These are phyloP conservation scores for Pelomyxa schiedti DNA, from an alignment of 78 protist genomes.

Conservation along the genomic window DNA sequence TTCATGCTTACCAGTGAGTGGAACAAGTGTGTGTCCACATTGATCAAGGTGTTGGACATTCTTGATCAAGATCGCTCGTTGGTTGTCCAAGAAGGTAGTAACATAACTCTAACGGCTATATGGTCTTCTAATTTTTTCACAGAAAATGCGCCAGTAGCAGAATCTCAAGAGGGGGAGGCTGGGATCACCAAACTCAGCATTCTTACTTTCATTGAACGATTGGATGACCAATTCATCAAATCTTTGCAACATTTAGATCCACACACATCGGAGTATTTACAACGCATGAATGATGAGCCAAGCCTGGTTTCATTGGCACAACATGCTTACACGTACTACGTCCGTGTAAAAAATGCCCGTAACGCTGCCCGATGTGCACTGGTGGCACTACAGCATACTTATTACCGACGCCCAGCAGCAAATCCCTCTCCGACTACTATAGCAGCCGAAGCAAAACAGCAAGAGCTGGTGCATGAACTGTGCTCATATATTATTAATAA, in stretches of 20 bases:
- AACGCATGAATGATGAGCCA: slow-evolving; percentile 54
- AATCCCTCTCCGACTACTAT: not conserved
- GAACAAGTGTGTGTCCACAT: too few species aligned
- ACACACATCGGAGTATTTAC: slow-evolving; percentile 63
- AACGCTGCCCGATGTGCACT: slow-evolving; percentile 30
- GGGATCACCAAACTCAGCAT: slow-evolving; percentile 18
- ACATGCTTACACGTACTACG: slow-evolving; percentile 37
- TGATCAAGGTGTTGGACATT: too few species aligned
- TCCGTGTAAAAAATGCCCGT: not conserved
- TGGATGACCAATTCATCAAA: slow-evolving; percentile 68
- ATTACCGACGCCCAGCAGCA: slow-evolving; percentile 25
- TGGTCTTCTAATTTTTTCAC: too few species aligned
- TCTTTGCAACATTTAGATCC: slow-evolving; percentile 62
- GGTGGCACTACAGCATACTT: slow-evolving; percentile 50
- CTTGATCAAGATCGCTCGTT: too few species aligned
- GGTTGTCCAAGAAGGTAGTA: too few species aligned
- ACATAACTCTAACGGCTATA: too few species aligned
- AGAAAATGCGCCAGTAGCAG: too few species aligned
- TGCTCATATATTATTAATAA: slow-evolving; percentile 36
- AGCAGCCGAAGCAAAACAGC: not conserved
- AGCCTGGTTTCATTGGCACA: slow-evolving; percentile 13
- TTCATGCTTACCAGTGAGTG: too few species aligned
- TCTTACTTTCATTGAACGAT: slow-evolving; percentile 42
- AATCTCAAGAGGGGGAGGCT: slow-evolving; percentile 2
- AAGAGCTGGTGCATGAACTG: slow-evolving; percentile 17